Evolutionary conservation across 106 monocot species (phyloP), one percentile per base, ranked within the genome.

Genomic region (Acorus calamus): DNA sequence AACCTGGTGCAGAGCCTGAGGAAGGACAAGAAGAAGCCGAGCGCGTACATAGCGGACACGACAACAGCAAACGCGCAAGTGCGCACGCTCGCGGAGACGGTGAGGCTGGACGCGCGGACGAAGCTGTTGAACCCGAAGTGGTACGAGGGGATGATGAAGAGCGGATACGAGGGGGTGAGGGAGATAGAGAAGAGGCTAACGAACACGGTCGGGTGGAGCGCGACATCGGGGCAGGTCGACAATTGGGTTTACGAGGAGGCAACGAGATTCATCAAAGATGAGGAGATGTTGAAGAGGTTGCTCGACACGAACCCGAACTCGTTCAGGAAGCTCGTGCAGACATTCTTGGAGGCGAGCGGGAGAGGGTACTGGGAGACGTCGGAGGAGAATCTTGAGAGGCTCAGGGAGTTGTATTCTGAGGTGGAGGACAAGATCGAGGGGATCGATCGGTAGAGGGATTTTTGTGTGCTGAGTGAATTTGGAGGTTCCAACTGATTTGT

Each of bases 191-290:
- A 88, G 76, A 46, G 88, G 62, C 70, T 88, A 14, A 88, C 88
- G 7, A 88, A 88, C 73, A 88, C 88, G 14, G 88, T 88, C 7
- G 88, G 84, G 11, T 88, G 88, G 88, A 88, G 88, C 60, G 88
- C 88, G 2, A 88, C 84, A 0, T 88, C 88, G 3, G 88, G 88
- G 44, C 88, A 88, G 64, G 88, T 88, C 50, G 88, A 84, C 67
- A 88, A 88, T 73, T 88, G 78, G 78, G 88, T 88, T 11, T 88
- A 88, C 52, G 88, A 88, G 78, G 88, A 88, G 70, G 84, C 88
- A 88, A 84, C 78, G 56, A 72, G 8, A 88, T 88, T 88, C 69
- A 79, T 88, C 62, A 70, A 84, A 57, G 88, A 88, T 47, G 84
- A 88, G 67, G 60, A 78, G 60, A 88, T 88, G 88, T 62, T 71